Conservation (phyloP, 2,329 filamentous ascomycete genomes). For the Neoarthrinium moseri region DNA sequence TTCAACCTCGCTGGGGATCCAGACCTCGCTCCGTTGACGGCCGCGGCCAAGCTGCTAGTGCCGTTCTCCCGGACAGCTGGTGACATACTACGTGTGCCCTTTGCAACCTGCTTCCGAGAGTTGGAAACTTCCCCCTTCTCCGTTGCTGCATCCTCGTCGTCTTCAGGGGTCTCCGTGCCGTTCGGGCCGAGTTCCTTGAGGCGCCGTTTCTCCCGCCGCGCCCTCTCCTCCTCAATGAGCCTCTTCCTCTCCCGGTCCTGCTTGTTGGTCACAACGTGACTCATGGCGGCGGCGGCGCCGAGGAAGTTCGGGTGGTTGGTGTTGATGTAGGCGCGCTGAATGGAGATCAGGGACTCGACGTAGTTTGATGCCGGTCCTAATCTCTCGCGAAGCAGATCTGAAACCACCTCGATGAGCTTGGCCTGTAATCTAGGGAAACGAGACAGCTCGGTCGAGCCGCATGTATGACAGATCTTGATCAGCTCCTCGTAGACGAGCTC, state of each 20-base stretch:
- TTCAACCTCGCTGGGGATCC: conserved; percentile 63
- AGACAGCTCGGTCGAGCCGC: conserved; percentile 89
- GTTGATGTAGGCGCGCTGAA: conserved; percentile 98
- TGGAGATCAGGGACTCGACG: conserved; percentile 94
- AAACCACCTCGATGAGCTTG: conserved; percentile 97
- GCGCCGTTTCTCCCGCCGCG: conserved; percentile 79
- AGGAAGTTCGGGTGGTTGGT: conserved; percentile 99
- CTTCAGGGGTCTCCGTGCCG: conserved; percentile 67
- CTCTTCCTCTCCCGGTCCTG: conserved; percentile 89
- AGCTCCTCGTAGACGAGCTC: conserved; percentile 98
- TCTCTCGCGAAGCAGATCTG: conserved; percentile 88
- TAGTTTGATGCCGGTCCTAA: conserved; percentile 87
- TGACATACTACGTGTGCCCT: conserved; percentile 75
- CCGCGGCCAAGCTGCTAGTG: conserved; percentile 56
- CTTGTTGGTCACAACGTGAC: conserved; percentile 89
- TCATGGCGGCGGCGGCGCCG: conserved; percentile 95
- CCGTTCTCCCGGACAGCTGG: conserved; percentile 74
- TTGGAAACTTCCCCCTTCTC: conserved; percentile 58
- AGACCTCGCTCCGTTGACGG: conserved; percentile 65
- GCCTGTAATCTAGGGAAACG: conserved; percentile 90
- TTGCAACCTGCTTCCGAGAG: conserved; percentile 59
- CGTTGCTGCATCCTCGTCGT: conserved; percentile 57
- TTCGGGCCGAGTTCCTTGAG: conserved; percentile 80
- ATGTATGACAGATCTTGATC: conserved; percentile 99
- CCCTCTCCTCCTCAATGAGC: conserved; percentile 77